Base-by-base conservation (phyloP, 1,139 yeast genomes). In the Sugiyamaella novakii region DNA sequence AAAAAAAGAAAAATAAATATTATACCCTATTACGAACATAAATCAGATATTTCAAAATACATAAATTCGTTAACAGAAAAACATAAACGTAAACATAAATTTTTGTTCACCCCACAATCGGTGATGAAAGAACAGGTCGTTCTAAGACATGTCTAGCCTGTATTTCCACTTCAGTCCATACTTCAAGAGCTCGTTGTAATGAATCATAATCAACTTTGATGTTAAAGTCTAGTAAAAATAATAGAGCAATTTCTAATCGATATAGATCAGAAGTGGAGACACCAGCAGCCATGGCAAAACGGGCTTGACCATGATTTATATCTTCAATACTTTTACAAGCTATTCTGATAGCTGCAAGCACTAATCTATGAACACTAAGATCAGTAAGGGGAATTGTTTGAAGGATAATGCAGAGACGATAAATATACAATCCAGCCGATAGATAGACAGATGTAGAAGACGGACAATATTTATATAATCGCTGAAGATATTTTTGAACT, bases 231-330 rank as follows among this genome's bases (percentile, higher is more conserved):
- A 63, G 35, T 27, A 76, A 55, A 45, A 71, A 71, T 44, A 79
- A 56, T 21, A 79, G 59, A 0, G 80, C 71, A 5, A 77, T 68
- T 57, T 80, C 84, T 40, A 80, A 60, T 30, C 71, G 65, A 28
- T 72, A 68, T 28, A 80, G 62, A 43, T 79, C 79, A 12, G 60
- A 59, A 21, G 68, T 64, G 5, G 74, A 64, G 4, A 79, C 67
- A 2, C 84, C 84, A 11, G 79, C 79, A 3, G 78, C 80, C 47
- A 74, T 74, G 22, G 82, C 77, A 52, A 74, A 75, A 49, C 78
- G 73, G 38, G 66, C 66, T 59, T 78, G 81, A 3, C 75, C 71
- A 56, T 77, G 78, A 41, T 71, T 72, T 34, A 74, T 67, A 58
- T 80, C 84, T 57, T 80, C 84, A 3, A 77, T 58, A 3, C 72